Evolutionary conservation across 441 rosid species (phyloP), one percentile per base, ranked within the genome.

Genomic region (Monsonia emarginata): DNA sequence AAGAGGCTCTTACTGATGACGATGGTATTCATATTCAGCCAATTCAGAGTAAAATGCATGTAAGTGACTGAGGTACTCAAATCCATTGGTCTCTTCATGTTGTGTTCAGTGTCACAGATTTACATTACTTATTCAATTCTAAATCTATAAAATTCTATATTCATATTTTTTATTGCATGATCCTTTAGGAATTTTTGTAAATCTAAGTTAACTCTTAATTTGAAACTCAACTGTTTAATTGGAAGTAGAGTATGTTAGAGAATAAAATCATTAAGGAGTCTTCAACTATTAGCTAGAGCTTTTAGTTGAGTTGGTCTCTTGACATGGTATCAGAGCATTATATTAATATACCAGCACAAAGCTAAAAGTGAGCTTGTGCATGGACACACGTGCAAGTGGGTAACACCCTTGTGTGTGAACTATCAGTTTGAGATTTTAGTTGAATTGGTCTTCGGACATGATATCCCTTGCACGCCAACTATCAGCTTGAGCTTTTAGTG

Each of bases 1-100:
- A 87, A 80, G 70, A 83, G 95, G 78, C 87, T 82, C 82, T 83
- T 80, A 63, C 80, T 83, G 44, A 88, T 84, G 71, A 81, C 21
- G 86, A 84, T 63, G 82, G 65, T 75, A 64, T 76, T 76, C 80
- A 89, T 28, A 69, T 87, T 4, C 81, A 78, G 60, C 84, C 90
- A 21, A n/a, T n/a, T 88, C 88, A 5, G 90, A 28, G 72, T 44
- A 88, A 78, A 30, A 80, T 70, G 40, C 79, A 77, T 68, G 80
- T 74, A 69, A 74, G 76, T 71, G 77, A 74, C n/a, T 54, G 78
- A 76, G 92, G 95, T 86, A 77, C 24, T 34, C 24, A 48, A 42
- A 30, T 64, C 38, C 27, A n/a, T 65, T 63, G 19, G 44, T 36
- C 40, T 11, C 22, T 70, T 72, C 30, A 31, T 11, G 7, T 10